phyloP scores from a whole-genome alignment of 1,284 basidiomycete species.

The Taiwanofungus camphoratus region DNA sequence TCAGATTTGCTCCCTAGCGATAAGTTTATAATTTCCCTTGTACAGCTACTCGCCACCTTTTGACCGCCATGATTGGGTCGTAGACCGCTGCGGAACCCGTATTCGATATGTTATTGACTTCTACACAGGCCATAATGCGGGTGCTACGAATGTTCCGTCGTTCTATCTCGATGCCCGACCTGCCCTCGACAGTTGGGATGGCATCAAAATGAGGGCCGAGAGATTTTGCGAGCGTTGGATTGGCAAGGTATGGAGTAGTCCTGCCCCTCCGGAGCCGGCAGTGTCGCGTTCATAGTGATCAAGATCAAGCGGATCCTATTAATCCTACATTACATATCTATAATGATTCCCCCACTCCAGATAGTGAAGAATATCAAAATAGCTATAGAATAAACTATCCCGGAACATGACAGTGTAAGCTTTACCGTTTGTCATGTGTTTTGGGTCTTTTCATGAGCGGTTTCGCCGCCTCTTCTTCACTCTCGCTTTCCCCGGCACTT shows the following conservation, averaged over 20 bases:
- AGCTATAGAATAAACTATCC: not conserved
- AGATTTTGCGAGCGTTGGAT: conserved; percentile 44
- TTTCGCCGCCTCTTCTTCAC: conserved; percentile 29
- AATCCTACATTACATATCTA: conserved; percentile 2
- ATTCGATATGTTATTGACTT: conserved; percentile 98
- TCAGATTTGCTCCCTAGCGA: not conserved
- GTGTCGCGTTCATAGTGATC: conserved; percentile 18
- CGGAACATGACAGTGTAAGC: not conserved
- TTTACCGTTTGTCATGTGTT: conserved; percentile 32
- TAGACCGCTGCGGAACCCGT: conserved; percentile 86
- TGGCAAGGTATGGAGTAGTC: conserved; percentile 21
- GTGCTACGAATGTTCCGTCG: conserved; percentile 44
- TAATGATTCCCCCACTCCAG: conserved; percentile 2
- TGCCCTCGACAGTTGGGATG: conserved; percentile 89
- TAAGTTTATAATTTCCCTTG: conserved; percentile 1
- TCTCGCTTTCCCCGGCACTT: conserved; percentile 28
- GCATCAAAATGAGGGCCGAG: conserved; percentile 70
- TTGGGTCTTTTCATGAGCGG: conserved; percentile 37
- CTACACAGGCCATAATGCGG: conserved; percentile 78
- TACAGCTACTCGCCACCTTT: conserved; percentile 88
- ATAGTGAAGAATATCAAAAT: not conserved
- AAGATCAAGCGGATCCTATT: not conserved
- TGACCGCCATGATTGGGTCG: conserved; percentile 96
- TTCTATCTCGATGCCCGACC: conserved; percentile 96
- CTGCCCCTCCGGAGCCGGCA: conserved; percentile 18